Evolutionary conservation across 2,329 filamentous ascomycete species (phyloP), one percentile per base, ranked within the genome.

Genomic region (Coniochaeta sp.): DNA sequence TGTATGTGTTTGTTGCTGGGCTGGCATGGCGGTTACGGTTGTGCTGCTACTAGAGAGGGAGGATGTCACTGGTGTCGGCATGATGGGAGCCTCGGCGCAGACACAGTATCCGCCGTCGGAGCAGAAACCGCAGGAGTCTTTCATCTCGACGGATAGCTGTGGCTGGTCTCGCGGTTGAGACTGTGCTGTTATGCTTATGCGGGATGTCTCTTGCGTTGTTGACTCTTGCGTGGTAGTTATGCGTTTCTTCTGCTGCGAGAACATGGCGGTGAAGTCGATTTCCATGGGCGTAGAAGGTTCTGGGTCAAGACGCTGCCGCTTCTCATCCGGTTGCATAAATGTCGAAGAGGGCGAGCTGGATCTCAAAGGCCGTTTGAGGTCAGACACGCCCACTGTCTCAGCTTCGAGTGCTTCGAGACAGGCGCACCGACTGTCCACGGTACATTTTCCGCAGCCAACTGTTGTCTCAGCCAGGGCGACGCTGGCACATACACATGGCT

Each of bases 121-220:
- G 73, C 90, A 95, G 75, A 95, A 95, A 7, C 90, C 90, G 71
- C 90, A 95, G 22, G 84, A 82, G 67, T 93, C 90, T 63, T 84
- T 81, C 6, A 82, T 78, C 12, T 78, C 75, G 47, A 81, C 72
- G 16, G 68, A 64, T 4, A 61, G 54, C 22, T 76, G 69, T 19
- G 76, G 71, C 11, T 71, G 70, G 61, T 66, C 69, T 50, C 22
- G 67, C 59, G 54, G 66, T 59, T 54, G 58, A 22, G 22, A 61
- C 57, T 60, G 62, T 17, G 43, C 47, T 58, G 63, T 16, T 54
- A 57, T 47, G 26, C 1, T 33, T 5, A 34, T 31, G 28, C 11
- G 17, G 22, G 17, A 34, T 3, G 54, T 6, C 4, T 26, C 58
- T 59, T 34, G 31, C 73, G 64, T 57, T 74, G 76, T 28, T 8